phyloP scores from a whole-genome alignment of 2,329 filamentous ascomycete species.

The Graphilbum sp. region DNA sequence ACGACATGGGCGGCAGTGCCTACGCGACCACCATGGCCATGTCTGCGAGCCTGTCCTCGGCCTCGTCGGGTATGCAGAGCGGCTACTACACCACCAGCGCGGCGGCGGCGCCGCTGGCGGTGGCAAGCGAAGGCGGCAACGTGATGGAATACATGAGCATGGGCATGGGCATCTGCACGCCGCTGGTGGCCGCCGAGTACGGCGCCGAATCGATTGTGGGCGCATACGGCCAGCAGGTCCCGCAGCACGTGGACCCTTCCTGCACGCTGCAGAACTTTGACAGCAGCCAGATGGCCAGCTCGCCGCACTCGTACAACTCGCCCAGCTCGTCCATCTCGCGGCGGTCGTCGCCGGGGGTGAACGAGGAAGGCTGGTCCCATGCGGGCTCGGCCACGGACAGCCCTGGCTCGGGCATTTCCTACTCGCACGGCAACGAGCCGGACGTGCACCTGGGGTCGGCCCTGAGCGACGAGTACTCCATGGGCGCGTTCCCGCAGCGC shows the following conservation, averaged over 20 bases:
- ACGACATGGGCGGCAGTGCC: neutral
- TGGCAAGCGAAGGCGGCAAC: neutral
- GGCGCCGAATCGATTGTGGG: too few species aligned
- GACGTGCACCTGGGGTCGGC: neutral
- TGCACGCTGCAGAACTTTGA: slow-evolving; percentile 32
- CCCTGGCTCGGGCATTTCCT: slow-evolving; percentile 24
- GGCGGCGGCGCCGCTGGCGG: too few species aligned
- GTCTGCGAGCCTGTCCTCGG: neutral
- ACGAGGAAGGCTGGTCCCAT: slow-evolving; percentile 32
- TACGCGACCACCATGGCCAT: neutral
- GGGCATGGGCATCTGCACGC: neutral
- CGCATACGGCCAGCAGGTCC: neutral
- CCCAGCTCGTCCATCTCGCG: slow-evolving; percentile 33
- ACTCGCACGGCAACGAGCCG: neutral
- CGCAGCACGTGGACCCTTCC: slow-evolving; percentile 35
- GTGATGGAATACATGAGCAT: neutral
- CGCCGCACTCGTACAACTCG: slow-evolving; percentile 28
- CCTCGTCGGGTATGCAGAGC: too few species aligned
- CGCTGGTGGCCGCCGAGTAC: too few species aligned
- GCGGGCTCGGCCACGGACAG: slow-evolving; percentile 25
- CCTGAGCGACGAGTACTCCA: neutral
- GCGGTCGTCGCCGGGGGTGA: slow-evolving; percentile 29
- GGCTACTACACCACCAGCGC: too few species aligned
- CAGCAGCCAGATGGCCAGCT: slow-evolving; percentile 29
- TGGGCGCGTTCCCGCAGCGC: slow-evolving; percentile 27